phyloP scores from a whole-genome alignment of 768 basidiomycete species.

The Clitopilus hobsonii region DNA sequence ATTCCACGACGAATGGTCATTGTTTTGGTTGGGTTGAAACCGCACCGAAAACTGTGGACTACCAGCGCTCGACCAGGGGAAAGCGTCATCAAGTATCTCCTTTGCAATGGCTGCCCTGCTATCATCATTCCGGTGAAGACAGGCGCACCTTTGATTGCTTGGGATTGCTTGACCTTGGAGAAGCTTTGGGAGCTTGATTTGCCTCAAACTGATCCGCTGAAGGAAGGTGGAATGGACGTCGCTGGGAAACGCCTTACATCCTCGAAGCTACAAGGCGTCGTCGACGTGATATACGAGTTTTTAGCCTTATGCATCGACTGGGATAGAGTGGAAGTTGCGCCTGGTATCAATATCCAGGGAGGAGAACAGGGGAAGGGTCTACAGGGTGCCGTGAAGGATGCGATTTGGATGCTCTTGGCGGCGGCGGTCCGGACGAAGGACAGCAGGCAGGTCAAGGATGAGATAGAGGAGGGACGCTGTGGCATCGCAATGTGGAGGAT shows the following conservation, averaged over 20 bases:
- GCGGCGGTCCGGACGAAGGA: slow-evolving; percentile 47
- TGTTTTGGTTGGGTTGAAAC: slow-evolving; percentile 52
- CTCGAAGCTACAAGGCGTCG: slow-evolving; percentile 43
- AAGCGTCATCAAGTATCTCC: slow-evolving; percentile 58
- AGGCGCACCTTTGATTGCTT: slow-evolving; percentile 59
- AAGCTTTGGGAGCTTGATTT: slow-evolving; percentile 49
- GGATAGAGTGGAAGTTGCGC: slow-evolving; percentile 38
- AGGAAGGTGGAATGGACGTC: slow-evolving; percentile 24
- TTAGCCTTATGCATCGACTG: slow-evolving; percentile 61
- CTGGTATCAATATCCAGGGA: slow-evolving; percentile 8
- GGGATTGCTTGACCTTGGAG: slow-evolving; percentile 58
- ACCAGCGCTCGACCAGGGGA: slow-evolving; percentile 54
- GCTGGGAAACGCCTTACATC: slow-evolving; percentile 18
- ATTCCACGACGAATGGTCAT: slow-evolving; percentile 53
- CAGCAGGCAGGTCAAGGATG: slow-evolving; percentile 51
- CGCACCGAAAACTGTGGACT: slow-evolving; percentile 57
- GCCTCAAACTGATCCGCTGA: slow-evolving; percentile 18
- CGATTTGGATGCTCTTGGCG: slow-evolving; percentile 46
- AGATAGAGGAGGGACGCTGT: slow-evolving; percentile 49
- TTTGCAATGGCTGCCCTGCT: slow-evolving; percentile 58
- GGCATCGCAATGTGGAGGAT: slow-evolving; percentile 70
- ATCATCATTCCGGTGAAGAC: slow-evolving; percentile 54
- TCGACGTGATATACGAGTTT: slow-evolving; percentile 53
- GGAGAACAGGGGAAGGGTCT: slow-evolving; percentile 21
- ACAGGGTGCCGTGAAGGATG: slow-evolving; percentile 39